Conservation (phyloP, 257 asterid species). For the Solanum infundibuliforme region DNA sequence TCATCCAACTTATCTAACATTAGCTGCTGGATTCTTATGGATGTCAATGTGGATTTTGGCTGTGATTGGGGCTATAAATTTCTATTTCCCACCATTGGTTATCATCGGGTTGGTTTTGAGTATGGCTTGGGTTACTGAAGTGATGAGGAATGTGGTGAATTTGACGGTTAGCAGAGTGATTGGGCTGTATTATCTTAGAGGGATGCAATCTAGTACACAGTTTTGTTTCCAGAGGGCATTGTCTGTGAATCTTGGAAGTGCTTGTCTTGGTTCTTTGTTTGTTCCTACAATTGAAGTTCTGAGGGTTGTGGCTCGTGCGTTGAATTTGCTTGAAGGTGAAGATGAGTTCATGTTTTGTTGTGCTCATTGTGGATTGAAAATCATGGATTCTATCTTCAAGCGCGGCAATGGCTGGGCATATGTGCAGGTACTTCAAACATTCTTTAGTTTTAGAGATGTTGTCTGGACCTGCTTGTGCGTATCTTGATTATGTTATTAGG, state of each 20-base stretch:
- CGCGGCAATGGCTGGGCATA: constrained; percentile 98
- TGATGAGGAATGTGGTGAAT: constrained; percentile 95
- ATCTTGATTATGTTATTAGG: neutral
- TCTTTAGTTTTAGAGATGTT: neutral
- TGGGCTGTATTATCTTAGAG: constrained; percentile 83
- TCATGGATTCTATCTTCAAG: constrained; percentile 77
- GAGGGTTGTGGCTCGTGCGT: constrained; percentile 76
- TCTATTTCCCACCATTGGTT: constrained; percentile 53
- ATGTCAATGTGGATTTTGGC: constrained; percentile 92
- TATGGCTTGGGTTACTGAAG: constrained; percentile 86
- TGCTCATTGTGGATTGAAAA: constrained; percentile 82
- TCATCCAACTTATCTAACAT: constrained; percentile 75
- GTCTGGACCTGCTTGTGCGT: neutral
- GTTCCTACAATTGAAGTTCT: constrained; percentile 81
- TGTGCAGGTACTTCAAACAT: constrained; percentile 50
- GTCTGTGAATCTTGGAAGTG: constrained; percentile 79
- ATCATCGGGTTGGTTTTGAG: constrained; percentile 54
- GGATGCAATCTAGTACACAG: constrained; percentile 81
- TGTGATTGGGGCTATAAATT: constrained; percentile 71
- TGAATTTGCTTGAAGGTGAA: constrained; percentile 90
- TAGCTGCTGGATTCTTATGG: constrained; percentile 79
- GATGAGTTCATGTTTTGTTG: constrained; percentile 97
- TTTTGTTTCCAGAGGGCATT: constrained; percentile 83
- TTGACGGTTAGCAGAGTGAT: constrained; percentile 71
- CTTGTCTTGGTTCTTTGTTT: constrained; percentile 82